Conservation (phyloP, 371 early-diverging fungal genomes). For the Ordospora colligata region DNA sequence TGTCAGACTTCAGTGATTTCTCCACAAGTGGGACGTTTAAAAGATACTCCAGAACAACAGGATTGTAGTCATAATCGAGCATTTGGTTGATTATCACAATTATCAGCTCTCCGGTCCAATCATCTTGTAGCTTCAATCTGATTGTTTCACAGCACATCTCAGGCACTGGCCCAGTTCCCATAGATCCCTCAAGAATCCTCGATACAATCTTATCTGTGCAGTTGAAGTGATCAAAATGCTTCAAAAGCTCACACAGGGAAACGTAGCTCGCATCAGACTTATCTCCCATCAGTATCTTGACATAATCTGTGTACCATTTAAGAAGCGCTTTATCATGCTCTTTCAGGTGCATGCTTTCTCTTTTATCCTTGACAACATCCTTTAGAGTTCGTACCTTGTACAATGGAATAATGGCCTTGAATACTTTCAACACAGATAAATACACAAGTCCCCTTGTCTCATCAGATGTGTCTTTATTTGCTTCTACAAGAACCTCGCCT, state of each 20-base stretch:
- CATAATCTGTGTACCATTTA: slow-evolving; percentile 28
- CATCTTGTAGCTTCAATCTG: slow-evolving; percentile 6
- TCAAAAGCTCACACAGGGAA: slow-evolving; percentile 21
- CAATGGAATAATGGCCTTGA: slow-evolving; percentile 44
- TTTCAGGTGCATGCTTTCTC: slow-evolving; percentile 17
- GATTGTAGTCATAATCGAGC: slow-evolving; percentile 22
- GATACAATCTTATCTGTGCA: slow-evolving; percentile 34
- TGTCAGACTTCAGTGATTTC: slow-evolving; percentile 1
- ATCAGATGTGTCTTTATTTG: neutral
- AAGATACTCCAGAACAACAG: slow-evolving; percentile 17
- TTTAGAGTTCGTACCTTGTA: slow-evolving; percentile 41
- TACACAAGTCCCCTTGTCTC: slow-evolving; percentile 1
- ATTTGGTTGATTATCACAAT: slow-evolving; percentile 43
- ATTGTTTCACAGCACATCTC: slow-evolving; percentile 32
- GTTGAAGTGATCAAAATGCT: slow-evolving; percentile 51
- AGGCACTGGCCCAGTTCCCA: neutral
- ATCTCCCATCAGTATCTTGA: slow-evolving; percentile 20
- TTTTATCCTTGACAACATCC: slow-evolving; percentile 36
- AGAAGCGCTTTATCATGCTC: slow-evolving; percentile 29
- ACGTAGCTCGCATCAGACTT: slow-evolving; percentile 1
- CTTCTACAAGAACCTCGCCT: neutral
- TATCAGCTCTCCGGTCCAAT: slow-evolving; percentile 23
- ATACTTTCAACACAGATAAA: slow-evolving; percentile 43
- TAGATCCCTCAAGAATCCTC: slow-evolving; percentile 38
- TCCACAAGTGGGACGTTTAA: slow-evolving; percentile 18